A percentile compares a stretch with the other conserved stretches of the same genome.
Evolutionary conservation across 2,329 filamentous ascomycete genomes (phyloP).

Genomic region (Diplodia corticola): DNA sequence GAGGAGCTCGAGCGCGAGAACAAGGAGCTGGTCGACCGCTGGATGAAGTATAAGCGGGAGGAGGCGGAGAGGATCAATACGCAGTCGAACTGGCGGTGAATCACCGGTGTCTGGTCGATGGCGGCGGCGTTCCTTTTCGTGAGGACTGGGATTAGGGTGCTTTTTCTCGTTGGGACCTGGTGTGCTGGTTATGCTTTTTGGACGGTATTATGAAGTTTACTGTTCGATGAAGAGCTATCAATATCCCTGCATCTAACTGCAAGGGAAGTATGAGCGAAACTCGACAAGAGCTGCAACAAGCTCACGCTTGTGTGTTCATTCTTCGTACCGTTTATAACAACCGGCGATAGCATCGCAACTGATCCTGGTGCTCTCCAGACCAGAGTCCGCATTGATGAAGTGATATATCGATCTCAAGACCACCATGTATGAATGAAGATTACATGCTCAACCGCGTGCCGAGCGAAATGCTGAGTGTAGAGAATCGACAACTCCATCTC

Average conservation of each 20-base stretch:
- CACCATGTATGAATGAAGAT: background rate
- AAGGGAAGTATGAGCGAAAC: background rate
- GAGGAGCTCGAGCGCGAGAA: conserved; percentile 79
- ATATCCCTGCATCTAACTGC: background rate
- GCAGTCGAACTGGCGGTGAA: conserved; percentile 14
- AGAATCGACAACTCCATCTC: background rate
- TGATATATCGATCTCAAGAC: background rate
- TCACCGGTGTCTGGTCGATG: too few species aligned
- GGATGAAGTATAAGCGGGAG: conserved; percentile 83
- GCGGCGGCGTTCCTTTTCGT: background rate
- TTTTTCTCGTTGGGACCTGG: background rate
- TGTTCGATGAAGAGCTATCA: background rate
- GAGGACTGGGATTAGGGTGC: background rate
- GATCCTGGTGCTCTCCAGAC: background rate
- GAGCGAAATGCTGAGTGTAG: background rate
- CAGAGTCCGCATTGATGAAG: background rate
- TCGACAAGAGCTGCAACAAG: background rate
- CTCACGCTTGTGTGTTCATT: background rate
- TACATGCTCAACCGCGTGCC: background rate
- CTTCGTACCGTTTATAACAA: background rate
- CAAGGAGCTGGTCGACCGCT: conserved; percentile 82
- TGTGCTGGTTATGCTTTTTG: background rate
- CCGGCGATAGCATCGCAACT: background rate
- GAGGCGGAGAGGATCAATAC: conserved; percentile 86
- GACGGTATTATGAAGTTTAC: background rate